Evolutionary conservation across 1,284 basidiomycete species (phyloP).

Genomic region (Austroboletus novae-zelandiae): DNA sequence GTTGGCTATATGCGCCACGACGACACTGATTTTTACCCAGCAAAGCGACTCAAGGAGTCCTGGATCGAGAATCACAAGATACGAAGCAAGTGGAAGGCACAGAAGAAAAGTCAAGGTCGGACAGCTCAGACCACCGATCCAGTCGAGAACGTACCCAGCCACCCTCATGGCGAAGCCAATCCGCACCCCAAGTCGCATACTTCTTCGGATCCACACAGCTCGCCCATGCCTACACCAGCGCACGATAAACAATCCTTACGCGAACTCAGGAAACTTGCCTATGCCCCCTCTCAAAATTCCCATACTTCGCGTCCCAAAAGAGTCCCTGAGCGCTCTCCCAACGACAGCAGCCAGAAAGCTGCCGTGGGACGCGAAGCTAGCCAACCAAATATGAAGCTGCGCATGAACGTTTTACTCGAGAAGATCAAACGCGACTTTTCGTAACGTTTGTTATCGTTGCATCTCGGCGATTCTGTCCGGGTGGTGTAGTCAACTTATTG

Average conservation of each 20-base stretch:
- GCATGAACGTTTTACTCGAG: conserved; percentile 77
- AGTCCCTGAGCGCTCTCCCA: not conserved
- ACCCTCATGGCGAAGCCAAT: conserved; percentile 5
- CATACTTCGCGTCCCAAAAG: conserved; percentile 38
- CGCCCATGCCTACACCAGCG: conserved; percentile 1
- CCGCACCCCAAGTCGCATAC: not conserved
- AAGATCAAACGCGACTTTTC: conserved; percentile 64
- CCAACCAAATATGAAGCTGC: conserved; percentile 76
- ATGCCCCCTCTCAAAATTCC: conserved; percentile 56
- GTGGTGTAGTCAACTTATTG: not conserved
- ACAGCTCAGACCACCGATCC: conserved; percentile 8
- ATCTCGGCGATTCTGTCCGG: not conserved
- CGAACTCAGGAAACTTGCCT: conserved; percentile 59
- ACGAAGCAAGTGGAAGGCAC: conserved; percentile 73
- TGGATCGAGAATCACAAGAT: conserved; percentile 76
- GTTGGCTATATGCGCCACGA: not conserved
- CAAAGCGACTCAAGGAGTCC: conserved; percentile 67
- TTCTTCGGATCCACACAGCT: not conserved
- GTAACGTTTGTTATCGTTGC: conserved; percentile 1
- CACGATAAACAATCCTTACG: conserved; percentile 40
- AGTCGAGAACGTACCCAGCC: conserved; percentile 4
- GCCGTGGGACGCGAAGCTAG: conserved; percentile 36
- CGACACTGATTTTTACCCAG: conserved; percentile 37
- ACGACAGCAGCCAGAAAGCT: conserved; percentile 18
- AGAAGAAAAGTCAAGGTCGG: conserved; percentile 62